Base-by-base conservation (phyloP, 2,329 filamentous ascomycete species). In the Mycosphaerella arachidis region DNA sequence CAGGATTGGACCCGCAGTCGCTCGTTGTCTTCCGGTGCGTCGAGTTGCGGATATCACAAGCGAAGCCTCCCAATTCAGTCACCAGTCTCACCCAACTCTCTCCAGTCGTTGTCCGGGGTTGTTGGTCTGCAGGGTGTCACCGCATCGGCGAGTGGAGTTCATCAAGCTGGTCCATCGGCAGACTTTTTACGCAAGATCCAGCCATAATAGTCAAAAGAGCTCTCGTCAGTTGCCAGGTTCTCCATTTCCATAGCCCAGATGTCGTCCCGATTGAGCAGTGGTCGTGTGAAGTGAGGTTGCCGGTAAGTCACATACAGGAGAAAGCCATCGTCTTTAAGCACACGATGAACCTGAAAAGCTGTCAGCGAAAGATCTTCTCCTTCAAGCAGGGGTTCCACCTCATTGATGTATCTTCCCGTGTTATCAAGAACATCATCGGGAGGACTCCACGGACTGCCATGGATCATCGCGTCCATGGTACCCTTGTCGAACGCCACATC, bases 231-330 rank as follows among this genome's bases (percentile, higher is more conserved):
- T 6, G 72, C 73, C 4, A 83, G 68, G 9, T 73, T 69, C 53
- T 82, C 76, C 59, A 81, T 70, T 4, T 77, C 66, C 27, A 82
- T 55, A 29, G 75, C 68, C 81, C 80, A 83, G 6, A 77, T 66
- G 0, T 73, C 74, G 2, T 77, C 72, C 8, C 72, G 67, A 29
- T 76, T 74, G 18, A 84, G 67, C 18, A 83, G 68, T 12, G 78
- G 79, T 66, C 71, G 76, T 50, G 84, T 78, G 61, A 84, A 84
- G 67, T 83, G 82, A 12, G 79, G 80, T 60, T 84, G 82, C 40
- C 81, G 72, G 66, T 78, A 85, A 0, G 82, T 83, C 43, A 74
- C 63, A 35, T 72, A 73, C 6, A 74, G 53, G 18, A 68, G 73
- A 12, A 68, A 59, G 16, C 71, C 71, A 16, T 63, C 66, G 18